These are phyloP conservation scores for Achaetomium macrosporum DNA, from an alignment of 2,329 filamentous ascomycete species.

Conservation along the genomic window DNA sequence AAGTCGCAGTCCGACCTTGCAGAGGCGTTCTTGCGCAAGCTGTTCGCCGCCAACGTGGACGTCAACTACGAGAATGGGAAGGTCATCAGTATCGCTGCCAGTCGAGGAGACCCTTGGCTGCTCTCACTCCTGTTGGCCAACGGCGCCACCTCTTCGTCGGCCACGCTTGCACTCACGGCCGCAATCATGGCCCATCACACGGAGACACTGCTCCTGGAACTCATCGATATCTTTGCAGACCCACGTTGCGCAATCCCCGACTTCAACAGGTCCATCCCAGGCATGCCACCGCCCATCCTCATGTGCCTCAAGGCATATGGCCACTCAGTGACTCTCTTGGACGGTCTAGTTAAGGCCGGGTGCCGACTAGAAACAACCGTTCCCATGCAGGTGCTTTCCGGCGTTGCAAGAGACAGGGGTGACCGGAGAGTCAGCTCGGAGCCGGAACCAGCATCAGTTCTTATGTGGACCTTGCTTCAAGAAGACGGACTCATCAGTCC, in stretches of 20 bases:
- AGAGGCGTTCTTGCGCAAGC: constrained; percentile 16
- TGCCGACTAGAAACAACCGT: constrained; percentile 22
- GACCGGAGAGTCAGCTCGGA: constrained; percentile 4
- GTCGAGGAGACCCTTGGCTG: constrained; percentile 19
- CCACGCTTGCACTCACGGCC: constrained; percentile 20
- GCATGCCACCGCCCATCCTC: constrained; percentile 22
- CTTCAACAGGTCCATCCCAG: constrained; percentile 19
- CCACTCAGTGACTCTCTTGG: constrained; percentile 18
- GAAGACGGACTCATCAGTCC: constrained; percentile 15
- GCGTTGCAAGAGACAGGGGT: neutral
- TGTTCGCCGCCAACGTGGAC: constrained; percentile 21
- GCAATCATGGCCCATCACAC: constrained; percentile 23
- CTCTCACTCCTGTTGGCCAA: constrained; percentile 18
- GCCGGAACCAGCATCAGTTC: constrained; percentile 19
- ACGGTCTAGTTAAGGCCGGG: constrained; percentile 17
- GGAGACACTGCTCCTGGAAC: constrained; percentile 14
- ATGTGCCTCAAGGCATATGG: constrained; percentile 22
- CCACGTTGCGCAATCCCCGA: constrained; percentile 13
- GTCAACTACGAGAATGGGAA: constrained; percentile 26
- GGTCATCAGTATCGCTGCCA: constrained; percentile 19
- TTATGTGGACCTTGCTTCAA: constrained; percentile 24
- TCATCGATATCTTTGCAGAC: constrained; percentile 17
- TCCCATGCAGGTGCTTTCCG: constrained; percentile 14
- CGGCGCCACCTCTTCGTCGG: constrained; percentile 16
- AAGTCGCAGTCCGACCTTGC: constrained; percentile 13